Conservation (phyloP, 2,329 filamentous ascomycete genomes). For the Atkinsonella texensis region DNA sequence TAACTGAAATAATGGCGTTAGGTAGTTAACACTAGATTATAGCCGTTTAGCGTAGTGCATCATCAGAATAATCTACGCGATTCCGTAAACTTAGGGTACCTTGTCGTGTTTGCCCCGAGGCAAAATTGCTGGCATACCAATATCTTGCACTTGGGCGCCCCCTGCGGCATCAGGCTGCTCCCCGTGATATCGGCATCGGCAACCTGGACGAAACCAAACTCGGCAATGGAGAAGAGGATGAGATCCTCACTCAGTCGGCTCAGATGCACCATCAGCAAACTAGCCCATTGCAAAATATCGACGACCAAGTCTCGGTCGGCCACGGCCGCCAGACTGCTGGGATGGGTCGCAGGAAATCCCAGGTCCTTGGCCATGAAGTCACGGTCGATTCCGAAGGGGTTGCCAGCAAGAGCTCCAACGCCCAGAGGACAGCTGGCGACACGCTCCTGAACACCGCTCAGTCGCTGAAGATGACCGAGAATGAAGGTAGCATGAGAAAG, state of each 20-base stretch:
- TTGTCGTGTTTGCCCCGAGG: too few relatives aligned
- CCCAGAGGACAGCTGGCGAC: conserved; percentile 17
- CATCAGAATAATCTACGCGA: too few relatives aligned
- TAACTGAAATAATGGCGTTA: too few relatives aligned
- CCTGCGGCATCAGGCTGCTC: conserved; percentile 2
- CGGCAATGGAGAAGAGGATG: conserved; percentile 1
- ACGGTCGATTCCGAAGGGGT: conserved; percentile 18
- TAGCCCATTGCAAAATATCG: conserved; percentile 41
- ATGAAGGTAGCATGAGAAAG: conserved; percentile 14
- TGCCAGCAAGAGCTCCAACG: conserved; percentile 17
- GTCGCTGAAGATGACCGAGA: conserved; percentile 14
- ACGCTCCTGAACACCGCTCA: conserved; percentile 13
- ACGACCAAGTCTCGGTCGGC: conserved; percentile 62
- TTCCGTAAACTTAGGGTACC: too few relatives aligned
- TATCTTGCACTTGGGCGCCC: background rate
- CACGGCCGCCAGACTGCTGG: conserved; percentile 60
- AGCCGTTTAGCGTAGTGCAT: too few relatives aligned
- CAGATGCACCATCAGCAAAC: conserved; percentile 10
- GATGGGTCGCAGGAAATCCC: conserved; percentile 55
- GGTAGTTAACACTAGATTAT: too few relatives aligned
- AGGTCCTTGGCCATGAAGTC: conserved; percentile 42
- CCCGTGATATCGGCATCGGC: conserved; percentile 1
- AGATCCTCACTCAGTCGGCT: background rate
- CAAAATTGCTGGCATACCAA: too few relatives aligned
- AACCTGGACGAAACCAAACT: conserved; percentile 1